A percentile compares a stretch with the other conserved stretches of the same genome.
Evolutionary conservation across 169 alveolate species (phyloP).

Genomic region (Eimeria tenella): DNA sequence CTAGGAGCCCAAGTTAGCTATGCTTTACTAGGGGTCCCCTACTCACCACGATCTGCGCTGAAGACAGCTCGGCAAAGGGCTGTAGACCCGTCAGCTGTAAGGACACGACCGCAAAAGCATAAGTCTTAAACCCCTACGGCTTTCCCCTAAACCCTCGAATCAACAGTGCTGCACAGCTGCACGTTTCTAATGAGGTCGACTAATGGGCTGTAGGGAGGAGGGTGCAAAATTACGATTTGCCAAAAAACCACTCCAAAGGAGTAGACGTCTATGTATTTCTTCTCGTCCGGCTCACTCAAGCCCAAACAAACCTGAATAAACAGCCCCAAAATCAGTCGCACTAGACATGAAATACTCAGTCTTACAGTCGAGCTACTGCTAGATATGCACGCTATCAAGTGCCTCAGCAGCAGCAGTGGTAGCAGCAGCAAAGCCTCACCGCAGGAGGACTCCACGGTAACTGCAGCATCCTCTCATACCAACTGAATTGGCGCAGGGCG

Average conservation of each 20-base stretch:
- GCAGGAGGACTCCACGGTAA: neutral
- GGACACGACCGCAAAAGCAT: no score
- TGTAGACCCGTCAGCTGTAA: neutral
- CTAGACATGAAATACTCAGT: no score
- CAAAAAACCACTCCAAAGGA: neutral
- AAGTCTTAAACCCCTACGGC: no score
- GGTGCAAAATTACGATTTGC: neutral
- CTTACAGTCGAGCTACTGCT: no score
- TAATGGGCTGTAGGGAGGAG: no score
- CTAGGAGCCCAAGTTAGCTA: no score
- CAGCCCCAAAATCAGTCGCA: no score
- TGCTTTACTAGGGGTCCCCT: neutral
- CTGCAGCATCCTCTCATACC: neutral
- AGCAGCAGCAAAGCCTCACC: neutral
- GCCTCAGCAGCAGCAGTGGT: no score
- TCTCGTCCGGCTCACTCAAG: neutral
- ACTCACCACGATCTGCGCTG: slow-evolving; percentile 2
- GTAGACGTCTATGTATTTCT: neutral
- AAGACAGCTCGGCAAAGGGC: neutral
- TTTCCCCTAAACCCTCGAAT: no score
- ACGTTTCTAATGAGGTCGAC: no score
- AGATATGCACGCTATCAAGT: no score
- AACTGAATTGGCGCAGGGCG: neutral
- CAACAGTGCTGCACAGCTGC: no score
- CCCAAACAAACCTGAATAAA: neutral